Conservation (phyloP, 345 rosid genomes). For the Laguncularia racemosa region DNA sequence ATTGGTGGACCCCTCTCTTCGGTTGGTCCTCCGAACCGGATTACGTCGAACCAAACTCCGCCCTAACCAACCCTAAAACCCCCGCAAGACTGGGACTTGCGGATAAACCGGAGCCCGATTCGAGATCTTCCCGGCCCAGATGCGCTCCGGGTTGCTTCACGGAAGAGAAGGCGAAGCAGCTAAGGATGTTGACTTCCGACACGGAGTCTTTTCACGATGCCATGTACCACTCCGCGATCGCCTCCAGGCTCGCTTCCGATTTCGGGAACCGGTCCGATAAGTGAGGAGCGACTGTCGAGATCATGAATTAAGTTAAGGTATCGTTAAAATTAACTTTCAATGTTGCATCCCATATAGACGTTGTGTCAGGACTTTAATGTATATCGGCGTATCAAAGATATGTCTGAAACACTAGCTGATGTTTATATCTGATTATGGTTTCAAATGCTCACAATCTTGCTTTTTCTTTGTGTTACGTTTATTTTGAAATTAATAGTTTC, state of each 20-base stretch:
- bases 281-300: no score
- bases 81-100: not conserved
- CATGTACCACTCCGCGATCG: constrained; percentile 77
- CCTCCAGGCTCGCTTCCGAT: constrained; percentile 64
- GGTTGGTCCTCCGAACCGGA: constrained; percentile 61
- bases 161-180: constrained; percentile 63
- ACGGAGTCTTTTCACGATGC: constrained; percentile 48
- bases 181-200: constrained; percentile 43
- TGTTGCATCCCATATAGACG: no score
- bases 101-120: constrained; percentile 9
- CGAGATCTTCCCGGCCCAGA: constrained; percentile 16
- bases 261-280: constrained; percentile 22
- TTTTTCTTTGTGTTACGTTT: no score
- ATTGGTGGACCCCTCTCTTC: constrained; percentile 68
- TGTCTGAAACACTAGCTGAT: no score
- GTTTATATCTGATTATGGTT: no score
- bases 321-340: no score
- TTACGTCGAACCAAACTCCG: constrained; percentile 26
- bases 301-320: no score
- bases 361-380: no score
- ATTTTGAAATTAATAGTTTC: no score
- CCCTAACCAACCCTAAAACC: constrained; percentile 1
- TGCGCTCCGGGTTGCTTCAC: constrained; percentile 44
- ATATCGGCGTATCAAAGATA: no score
- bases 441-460: no score